phyloP scores from a whole-genome alignment of 148 eudicot species.

The Rhododendron williamsianum region DNA sequence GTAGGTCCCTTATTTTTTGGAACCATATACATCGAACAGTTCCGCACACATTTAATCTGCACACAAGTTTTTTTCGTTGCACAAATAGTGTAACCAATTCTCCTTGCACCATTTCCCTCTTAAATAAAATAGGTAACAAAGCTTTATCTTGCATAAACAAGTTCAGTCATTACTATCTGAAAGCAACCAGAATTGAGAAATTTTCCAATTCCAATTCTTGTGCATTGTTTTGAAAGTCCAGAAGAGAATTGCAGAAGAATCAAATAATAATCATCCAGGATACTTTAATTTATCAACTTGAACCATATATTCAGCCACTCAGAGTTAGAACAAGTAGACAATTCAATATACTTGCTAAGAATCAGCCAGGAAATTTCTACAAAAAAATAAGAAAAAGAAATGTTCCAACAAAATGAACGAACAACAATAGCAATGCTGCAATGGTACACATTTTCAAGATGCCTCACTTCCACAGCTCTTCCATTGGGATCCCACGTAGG shows the following conservation, averaged over 20 bases:
- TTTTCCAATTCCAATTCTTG: not conserved
- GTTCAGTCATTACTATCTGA: not conserved
- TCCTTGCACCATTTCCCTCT: not conserved
- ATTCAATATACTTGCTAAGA: not conserved
- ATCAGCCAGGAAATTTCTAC: not conserved
- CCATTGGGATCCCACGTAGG: conserved; percentile 96
- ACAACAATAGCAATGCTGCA: not conserved
- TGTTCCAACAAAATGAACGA: not conserved
- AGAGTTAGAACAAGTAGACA: not conserved
- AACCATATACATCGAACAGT: not conserved
- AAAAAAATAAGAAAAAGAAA: not conserved
- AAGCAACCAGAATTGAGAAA: not conserved
- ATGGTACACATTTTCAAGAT: not conserved
- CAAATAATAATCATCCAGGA: not conserved
- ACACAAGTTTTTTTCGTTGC: not conserved
- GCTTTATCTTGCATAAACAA: not conserved
- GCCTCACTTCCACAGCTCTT: conserved; percentile 88
- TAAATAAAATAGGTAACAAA: not conserved
- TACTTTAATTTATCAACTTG: not conserved
- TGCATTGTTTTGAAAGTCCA: not conserved
- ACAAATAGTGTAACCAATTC: not conserved
- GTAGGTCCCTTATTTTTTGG: not conserved
- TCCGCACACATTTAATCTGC: not conserved
- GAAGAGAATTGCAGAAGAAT: not conserved
- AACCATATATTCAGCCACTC: not conserved